Percentiles rank a stretch among this genome's conserved stretches.
These are phyloP conservation scores for Schizochytrium sp. DNA, from an alignment of 108 stramenopile species.

Conservation along the genomic window DNA sequence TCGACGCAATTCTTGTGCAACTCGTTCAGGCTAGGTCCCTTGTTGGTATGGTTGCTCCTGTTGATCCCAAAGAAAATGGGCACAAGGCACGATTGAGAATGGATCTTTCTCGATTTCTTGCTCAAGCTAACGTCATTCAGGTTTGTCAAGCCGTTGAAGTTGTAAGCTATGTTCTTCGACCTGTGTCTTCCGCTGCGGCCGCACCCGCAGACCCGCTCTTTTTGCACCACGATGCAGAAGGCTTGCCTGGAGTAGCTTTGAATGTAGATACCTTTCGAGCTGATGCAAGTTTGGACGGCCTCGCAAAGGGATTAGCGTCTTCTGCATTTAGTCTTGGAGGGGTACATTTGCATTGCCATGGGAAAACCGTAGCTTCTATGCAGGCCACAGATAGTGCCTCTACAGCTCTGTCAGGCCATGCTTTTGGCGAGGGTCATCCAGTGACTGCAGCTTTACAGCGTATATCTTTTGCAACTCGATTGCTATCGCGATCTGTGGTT, in stretches of 20 bases:
- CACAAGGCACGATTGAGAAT: conserved; percentile 17
- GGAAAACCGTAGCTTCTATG: background rate
- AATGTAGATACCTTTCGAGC: conserved; percentile 1
- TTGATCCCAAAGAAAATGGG: background rate
- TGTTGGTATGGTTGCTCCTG: background rate
- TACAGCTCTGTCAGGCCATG: background rate
- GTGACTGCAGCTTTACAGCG: background rate
- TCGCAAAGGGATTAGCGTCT: conserved; percentile 5
- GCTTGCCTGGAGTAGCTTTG: background rate
- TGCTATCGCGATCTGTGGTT: background rate
- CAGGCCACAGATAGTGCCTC: background rate
- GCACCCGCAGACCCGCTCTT: conserved; percentile 18
- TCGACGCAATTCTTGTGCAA: background rate
- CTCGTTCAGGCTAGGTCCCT: background rate
- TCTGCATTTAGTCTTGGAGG: conserved; percentile 1
- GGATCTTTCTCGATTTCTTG: conserved; percentile 18
- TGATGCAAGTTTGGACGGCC: background rate
- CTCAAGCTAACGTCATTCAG: conserved; percentile 1
- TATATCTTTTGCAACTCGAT: background rate
- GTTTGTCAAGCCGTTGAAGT: conserved; percentile 37
- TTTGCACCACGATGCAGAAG: background rate
- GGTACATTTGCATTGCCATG: background rate
- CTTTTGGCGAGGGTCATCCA: conserved; percentile 24
- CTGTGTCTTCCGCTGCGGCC: conserved; percentile 6
- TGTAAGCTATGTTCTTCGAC: conserved; percentile 1